Evolutionary conservation across 176 grass and related monocot genomes (phyloP), one percentile per base, ranked within the genome.

Genomic region (Carex scoparia): DNA sequence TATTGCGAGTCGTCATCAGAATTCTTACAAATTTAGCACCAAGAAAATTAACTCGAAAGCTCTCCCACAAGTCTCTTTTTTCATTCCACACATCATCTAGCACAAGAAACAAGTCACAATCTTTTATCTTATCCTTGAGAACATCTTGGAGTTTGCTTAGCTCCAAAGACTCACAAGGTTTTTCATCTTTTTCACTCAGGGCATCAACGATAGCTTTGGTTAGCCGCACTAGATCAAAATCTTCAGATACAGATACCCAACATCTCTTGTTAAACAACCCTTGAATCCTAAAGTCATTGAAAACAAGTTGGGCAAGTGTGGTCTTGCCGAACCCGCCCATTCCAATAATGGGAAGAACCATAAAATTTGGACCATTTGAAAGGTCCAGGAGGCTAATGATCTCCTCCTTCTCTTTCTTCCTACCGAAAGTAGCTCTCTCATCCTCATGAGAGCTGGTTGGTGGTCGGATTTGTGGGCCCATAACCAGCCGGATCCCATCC

Each of bases 11-110:
- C 5, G 87, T 91, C 1, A 72, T 37, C 56, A 91, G 13, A 6
- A 91, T 88, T 31, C 63, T 11, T 0, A 87, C 82, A 8, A 37
- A 4, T 37, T 7, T 70, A 38, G 70, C 33, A 5, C 79, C 15
- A 23, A 15, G 8, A 15, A 86, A 54, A 0, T 27, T 48, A 2
- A 35, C 11, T 54, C 64, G 56, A 1, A 84, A 60, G 4, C 8
- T 6, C n/a, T 91, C 87, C 90, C 90, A 91, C 2, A 0, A 19
- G 18, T 33, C 61, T 5, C 33, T 28, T 46, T 40, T 56, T 38
- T 88, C 71, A 80, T 86, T 88, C 90, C 87, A 88, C 4, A 91
- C 28, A 60, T 88, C 81, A 87, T 89, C 87, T 2, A 89, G 38
- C 5, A 91, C 80, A 46, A 91, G 55, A 12, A 91, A 76, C 9